phyloP scores from a whole-genome alignment of 2,329 filamentous ascomycete species.

The Paecilomyces sp. region DNA sequence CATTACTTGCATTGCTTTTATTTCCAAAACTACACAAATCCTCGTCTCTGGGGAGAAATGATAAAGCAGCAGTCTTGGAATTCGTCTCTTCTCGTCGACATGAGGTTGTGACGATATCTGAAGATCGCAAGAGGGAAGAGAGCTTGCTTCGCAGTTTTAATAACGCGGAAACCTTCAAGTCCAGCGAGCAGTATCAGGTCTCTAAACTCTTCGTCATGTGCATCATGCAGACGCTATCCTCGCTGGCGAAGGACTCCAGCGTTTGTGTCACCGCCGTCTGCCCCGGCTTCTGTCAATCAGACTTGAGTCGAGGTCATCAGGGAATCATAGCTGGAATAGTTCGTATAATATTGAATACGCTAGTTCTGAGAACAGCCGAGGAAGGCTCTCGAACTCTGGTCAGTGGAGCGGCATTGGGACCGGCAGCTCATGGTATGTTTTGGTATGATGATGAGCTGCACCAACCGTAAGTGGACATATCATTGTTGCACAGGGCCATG shows the following conservation, averaged over 20 bases:
- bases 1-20: slow-evolving; percentile 1
- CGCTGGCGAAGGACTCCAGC: background rate
- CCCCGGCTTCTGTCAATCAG: slow-evolving; percentile 3
- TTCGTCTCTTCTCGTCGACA: slow-evolving; percentile 3
- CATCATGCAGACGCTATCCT: background rate
- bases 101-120: background rate
- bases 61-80: background rate
- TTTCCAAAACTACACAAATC: background rate
- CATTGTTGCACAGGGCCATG: background rate
- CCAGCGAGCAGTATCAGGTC: slow-evolving; percentile 2
- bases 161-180: slow-evolving; percentile 1
- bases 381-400: slow-evolving; percentile 3
- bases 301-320: slow-evolving; percentile 3
- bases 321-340: background rate
- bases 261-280: slow-evolving; percentile 1
- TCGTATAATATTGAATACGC: background rate
- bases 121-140: background rate
- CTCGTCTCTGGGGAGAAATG: background rate
- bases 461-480: background rate
- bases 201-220: slow-evolving; percentile 1
- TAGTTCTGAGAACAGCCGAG: background rate
- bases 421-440: slow-evolving; percentile 1
- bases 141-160: slow-evolving; percentile 1
- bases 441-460: slow-evolving; percentile 3
- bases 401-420: background rate